Evolutionary conservation across 2,329 filamentous ascomycete species (phyloP), one percentile per base, ranked within the genome.

Genomic region (Neonectria coccinea): DNA sequence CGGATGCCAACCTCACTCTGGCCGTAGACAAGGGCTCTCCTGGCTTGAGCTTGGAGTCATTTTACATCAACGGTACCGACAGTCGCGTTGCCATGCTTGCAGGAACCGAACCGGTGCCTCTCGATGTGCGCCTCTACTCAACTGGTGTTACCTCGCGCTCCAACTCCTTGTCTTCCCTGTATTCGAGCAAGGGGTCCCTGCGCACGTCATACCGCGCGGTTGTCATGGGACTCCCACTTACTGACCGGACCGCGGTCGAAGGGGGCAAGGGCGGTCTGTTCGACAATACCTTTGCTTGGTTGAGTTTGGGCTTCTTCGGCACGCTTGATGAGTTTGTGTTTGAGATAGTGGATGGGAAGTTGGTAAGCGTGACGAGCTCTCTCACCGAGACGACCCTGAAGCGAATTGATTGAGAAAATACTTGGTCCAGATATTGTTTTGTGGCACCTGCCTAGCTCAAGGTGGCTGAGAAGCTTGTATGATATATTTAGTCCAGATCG

Each of bases 1-100:
- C 42, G 0, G 39, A 67, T 1, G 50, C 69, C 0, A 74, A 74
- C 14, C 16, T 74, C 1, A 74, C 70, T 0, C 29, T 74, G 2
- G 36, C 52, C 2, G 68, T 71, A 1, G 67, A 65, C 7, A 29
- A 70, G 4, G 66, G 36, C 5, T 56, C 61, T 12, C 63, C 70
- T 2, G 70, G 70, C 0, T 52, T 67, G 4, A 68, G 57, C 5
- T 20, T 62, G 1, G 51, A 53, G 10, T 61, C 66, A 0, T 59
- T 70, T 1, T 22, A 55, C 3, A 29, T 62, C 14, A 20, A 66
- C 4, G 61, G 61, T 12, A 22, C 20, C 3, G 61, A 67, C 1
- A 51, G 36, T 5, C 29, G 29, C 2, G 20, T n/a, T 14, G 11
- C 22, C 4, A 11, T 63, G 5, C 4, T 63, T 4, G 59, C 54